phyloP scores from a whole-genome alignment of 306 rosid genomes.

The Dalbergia oliveri region DNA sequence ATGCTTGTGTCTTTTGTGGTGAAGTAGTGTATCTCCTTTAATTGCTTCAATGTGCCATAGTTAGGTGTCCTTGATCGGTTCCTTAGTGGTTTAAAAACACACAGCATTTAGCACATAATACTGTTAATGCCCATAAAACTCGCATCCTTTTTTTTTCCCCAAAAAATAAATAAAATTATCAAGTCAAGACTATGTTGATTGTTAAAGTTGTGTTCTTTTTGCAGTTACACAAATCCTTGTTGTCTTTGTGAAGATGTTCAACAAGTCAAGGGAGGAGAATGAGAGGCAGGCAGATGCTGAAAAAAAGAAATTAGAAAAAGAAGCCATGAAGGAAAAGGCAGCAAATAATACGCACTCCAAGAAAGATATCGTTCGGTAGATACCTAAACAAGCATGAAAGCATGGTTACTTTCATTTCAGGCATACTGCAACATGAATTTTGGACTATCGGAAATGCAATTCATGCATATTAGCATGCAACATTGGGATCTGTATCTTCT shows the following conservation, averaged over 20 bases:
- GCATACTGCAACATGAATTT: slow-evolving; percentile 4
- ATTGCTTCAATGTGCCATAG: neutral
- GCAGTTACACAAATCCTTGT: slow-evolving; percentile 93
- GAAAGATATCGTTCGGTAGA: slow-evolving; percentile 56
- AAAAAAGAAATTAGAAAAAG: slow-evolving; percentile 88
- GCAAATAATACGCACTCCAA: slow-evolving; percentile 50
- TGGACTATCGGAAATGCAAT: slow-evolving; percentile 35
- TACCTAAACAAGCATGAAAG: slow-evolving; percentile 17
- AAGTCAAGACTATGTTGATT: slow-evolving; percentile 5
- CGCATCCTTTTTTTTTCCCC: neutral
- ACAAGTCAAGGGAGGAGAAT: slow-evolving; percentile 94
- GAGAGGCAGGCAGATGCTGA: slow-evolving; percentile 87
- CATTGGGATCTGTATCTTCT: slow-evolving; percentile 23
- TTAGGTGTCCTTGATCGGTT: neutral
- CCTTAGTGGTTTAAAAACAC: neutral
- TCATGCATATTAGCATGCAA: slow-evolving; percentile 27
- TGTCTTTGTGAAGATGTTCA: slow-evolving; percentile 88
- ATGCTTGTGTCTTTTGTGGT: no score
- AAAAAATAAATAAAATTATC: neutral
- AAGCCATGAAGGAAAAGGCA: slow-evolving; percentile 87
- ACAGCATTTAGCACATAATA: slow-evolving; percentile 13
- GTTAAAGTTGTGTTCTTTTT: slow-evolving; percentile 37
- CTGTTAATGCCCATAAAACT: neutral
- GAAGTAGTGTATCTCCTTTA: neutral
- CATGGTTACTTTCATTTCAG: slow-evolving; percentile 27